phyloP scores from a whole-genome alignment of 768 basidiomycete species.

The Tricholoma flavovirens region DNA sequence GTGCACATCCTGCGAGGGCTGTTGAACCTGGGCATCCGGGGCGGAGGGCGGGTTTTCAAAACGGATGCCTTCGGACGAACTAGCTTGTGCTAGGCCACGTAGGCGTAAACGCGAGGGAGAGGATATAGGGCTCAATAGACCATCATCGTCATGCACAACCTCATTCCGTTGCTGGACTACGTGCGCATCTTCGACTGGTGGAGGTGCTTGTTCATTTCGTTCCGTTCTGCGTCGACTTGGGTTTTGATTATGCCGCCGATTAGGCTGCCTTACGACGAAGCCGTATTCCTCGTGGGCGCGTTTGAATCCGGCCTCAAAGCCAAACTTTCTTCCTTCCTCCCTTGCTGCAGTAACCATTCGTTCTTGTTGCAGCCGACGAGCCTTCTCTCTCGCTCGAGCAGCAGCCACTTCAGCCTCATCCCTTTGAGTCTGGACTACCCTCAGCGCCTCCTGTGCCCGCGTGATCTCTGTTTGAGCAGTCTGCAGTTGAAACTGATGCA shows the following conservation, averaged over 20 bases:
- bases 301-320: conserved; percentile 45
- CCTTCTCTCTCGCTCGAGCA: conserved; percentile 43
- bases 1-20: neutral
- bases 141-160: neutral
- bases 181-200: neutral
- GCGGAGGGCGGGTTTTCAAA: neutral
- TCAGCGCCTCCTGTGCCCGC: conserved; percentile 45
- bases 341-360: conserved; percentile 45
- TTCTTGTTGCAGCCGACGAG: conserved; percentile 46
- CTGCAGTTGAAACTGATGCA: conserved; percentile 35
- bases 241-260: neutral
- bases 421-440: conserved; percentile 42
- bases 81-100: neutral
- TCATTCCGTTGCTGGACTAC: neutral
- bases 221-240: neutral
- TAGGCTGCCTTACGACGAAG: neutral
- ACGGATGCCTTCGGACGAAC: conserved; percentile 5
- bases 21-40: neutral
- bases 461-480: conserved; percentile 45
- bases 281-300: conserved; percentile 29
- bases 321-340: conserved; percentile 50
- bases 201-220: neutral
- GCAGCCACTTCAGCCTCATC: conserved; percentile 55
- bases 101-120: conserved; percentile 7
- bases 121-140: conserved; percentile 4